A percentile compares a stretch with the other conserved stretches of the same genome.
Evolutionary conservation across 2,329 filamentous ascomycete genomes (phyloP).

Genomic region (Bipolaris oryzae): DNA sequence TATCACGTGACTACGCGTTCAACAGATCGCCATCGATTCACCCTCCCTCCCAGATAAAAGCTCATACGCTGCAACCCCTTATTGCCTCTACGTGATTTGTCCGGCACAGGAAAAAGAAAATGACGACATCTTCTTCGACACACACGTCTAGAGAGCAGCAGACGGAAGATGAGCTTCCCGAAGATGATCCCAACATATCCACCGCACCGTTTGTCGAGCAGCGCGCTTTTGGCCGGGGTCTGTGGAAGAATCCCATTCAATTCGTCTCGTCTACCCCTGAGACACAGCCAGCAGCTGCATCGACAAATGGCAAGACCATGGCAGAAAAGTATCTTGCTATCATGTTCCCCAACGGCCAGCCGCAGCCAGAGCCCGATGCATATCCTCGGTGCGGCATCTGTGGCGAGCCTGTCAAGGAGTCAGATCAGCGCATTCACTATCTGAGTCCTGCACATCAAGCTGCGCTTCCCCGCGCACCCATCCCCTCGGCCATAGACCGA

Average conservation of each 20-base stretch:
- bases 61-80: background rate
- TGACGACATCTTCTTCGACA: constrained; percentile 13
- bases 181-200: constrained; percentile 60
- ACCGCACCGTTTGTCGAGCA: constrained; percentile 64
- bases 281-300: constrained; percentile 24
- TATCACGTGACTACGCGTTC: constrained; percentile 37
- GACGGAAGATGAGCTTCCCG: constrained; percentile 23
- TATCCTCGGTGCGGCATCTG: constrained; percentile 45
- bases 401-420: constrained; percentile 40
- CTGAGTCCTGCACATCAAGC: constrained; percentile 70
- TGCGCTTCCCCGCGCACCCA: constrained; percentile 70
- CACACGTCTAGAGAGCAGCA: constrained; percentile 12
- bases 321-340: constrained; percentile 70
- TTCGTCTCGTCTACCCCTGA: constrained; percentile 61
- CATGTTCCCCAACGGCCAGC: constrained; percentile 60
- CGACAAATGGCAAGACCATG: constrained; percentile 57
- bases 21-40: constrained; percentile 15
- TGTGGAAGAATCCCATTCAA: constrained; percentile 64
- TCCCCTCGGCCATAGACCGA: constrained; percentile 73
- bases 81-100: background rate
- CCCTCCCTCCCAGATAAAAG: constrained; percentile 11
- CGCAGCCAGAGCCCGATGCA: constrained; percentile 25
- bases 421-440: constrained; percentile 59
- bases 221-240: constrained; percentile 64
- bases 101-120: constrained; percentile 12